These are phyloP conservation scores for Meira miltonrushii DNA, from an alignment of 1,284 basidiomycete genomes.

Conservation along the genomic window DNA sequence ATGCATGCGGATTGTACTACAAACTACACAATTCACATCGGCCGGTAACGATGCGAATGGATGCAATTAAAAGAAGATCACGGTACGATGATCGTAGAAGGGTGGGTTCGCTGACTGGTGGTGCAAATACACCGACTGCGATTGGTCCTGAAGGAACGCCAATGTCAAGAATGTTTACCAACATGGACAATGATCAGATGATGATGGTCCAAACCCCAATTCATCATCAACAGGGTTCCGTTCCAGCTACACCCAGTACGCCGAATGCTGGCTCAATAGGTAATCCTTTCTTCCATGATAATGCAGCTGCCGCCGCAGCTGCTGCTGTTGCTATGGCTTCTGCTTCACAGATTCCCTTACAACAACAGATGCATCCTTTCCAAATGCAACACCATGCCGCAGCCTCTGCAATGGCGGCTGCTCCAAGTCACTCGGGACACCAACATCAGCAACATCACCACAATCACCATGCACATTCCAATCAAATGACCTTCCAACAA, in stretches of 20 bases:
- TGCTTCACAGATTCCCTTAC: neutral
- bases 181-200: slow-evolving; percentile 9
- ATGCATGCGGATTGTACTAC: slow-evolving; percentile 44
- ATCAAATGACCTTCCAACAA: no score
- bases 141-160: neutral
- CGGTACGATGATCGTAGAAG: slow-evolving; percentile 28
- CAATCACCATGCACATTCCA: no score
- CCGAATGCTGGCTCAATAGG: neutral
- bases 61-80: slow-evolving; percentile 47
- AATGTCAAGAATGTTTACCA: neutral
- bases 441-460: no score
- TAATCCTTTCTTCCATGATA: no score
- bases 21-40: slow-evolving; percentile 45
- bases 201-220: slow-evolving; percentile 11
- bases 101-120: neutral
- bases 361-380: neutral
- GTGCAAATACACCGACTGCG: neutral
- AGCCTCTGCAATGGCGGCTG: neutral
- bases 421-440: neutral
- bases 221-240: slow-evolving; percentile 1
- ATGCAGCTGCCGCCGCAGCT: no score
- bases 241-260: neutral
- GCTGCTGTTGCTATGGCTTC: neutral
- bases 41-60: slow-evolving; percentile 43
- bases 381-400: neutral